These are phyloP conservation scores for Mentha longifolia DNA, from an alignment of 257 asterid species.

Conservation along the genomic window DNA sequence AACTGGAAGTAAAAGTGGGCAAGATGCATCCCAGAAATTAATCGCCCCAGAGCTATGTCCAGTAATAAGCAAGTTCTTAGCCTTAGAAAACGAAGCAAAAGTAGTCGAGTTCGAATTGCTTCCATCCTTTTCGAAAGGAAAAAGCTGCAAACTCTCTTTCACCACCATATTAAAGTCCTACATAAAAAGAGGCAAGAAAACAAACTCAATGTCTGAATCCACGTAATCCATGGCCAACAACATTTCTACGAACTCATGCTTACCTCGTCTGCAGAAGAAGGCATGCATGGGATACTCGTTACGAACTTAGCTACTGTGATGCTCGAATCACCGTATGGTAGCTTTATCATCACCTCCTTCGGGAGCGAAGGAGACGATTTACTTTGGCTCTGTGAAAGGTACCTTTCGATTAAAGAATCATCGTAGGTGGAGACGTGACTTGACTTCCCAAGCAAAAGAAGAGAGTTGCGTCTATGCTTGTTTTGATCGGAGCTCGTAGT, in stretches of 20 bases:
- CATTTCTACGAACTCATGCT: constrained; percentile 18
- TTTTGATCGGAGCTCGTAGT: constrained; percentile 57
- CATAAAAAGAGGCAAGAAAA: constrained; percentile 19
- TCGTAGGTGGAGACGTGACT: constrained; percentile 66
- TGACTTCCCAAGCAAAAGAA: constrained; percentile 77
- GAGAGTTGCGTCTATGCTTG: constrained; percentile 54
- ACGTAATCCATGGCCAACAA: background rate
- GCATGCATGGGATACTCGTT: constrained; percentile 57
- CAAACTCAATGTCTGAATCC: background rate
- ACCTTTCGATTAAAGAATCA: constrained; percentile 71
- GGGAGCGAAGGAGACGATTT: constrained; percentile 87
- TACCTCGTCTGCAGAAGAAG: constrained; percentile 62
- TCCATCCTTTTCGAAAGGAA: constrained; percentile 78
- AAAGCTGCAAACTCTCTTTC: constrained; percentile 60
- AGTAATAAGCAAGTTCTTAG: constrained; percentile 69
- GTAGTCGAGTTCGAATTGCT: constrained; percentile 48
- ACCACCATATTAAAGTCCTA: constrained; percentile 61
- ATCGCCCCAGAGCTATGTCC: constrained; percentile 84
- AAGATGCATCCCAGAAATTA: constrained; percentile 89
- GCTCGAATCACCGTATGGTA: constrained; percentile 80
- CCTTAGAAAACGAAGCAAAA: constrained; percentile 57
- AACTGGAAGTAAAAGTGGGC: constrained; percentile 74
- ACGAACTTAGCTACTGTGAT: constrained; percentile 66
- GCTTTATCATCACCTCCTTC: constrained; percentile 62
- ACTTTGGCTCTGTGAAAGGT: constrained; percentile 68